phyloP scores from a whole-genome alignment of 1,284 basidiomycete species.

The Malassezia equina region DNA sequence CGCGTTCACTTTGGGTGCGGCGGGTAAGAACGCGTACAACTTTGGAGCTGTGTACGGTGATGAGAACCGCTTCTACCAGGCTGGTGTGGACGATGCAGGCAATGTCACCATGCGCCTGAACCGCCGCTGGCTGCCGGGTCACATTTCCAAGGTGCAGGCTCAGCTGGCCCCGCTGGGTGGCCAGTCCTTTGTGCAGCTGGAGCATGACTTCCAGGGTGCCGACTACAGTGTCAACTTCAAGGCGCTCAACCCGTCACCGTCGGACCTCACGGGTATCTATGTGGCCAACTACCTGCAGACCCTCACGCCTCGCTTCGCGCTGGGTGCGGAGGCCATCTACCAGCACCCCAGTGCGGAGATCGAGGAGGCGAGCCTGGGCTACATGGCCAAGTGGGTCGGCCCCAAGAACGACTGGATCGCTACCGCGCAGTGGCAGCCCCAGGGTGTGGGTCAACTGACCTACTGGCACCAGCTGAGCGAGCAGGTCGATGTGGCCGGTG shows the following conservation, averaged over 20 bases:
- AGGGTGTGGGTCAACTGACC: conserved; percentile 76
- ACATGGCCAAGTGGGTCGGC: conserved; percentile 64
- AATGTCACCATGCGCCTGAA: conserved; percentile 81
- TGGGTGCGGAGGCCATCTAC: conserved; percentile 81
- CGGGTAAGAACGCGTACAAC: conserved; percentile 63
- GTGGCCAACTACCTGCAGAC: conserved; percentile 90
- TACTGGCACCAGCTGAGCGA: conserved; percentile 95
- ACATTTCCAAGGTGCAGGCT: conserved; percentile 77
- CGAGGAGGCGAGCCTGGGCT: conserved; percentile 66
- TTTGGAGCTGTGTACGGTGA: conserved; percentile 89
- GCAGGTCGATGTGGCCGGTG: conserved; percentile 96
- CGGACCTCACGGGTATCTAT: conserved; percentile 82
- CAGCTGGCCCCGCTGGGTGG: conserved; percentile 57
- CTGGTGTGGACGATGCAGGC: conserved; percentile 83
- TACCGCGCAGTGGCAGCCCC: conserved; percentile 72
- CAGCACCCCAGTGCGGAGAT: conserved; percentile 57
- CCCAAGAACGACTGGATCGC: conserved; percentile 56
- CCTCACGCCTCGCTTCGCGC: conserved; percentile 76
- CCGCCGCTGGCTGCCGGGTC: conserved; percentile 70
- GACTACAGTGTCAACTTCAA: conserved; percentile 84
- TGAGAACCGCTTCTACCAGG: conserved; percentile 73
- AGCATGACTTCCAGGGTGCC: conserved; percentile 83
- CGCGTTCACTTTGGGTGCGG: conserved; percentile 71
- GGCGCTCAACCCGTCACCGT: conserved; percentile 80
- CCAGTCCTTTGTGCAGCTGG: conserved; percentile 58